Evolutionary conservation across 163 green algal species (phyloP).

Genomic region (Prototheca stagnorum): DNA sequence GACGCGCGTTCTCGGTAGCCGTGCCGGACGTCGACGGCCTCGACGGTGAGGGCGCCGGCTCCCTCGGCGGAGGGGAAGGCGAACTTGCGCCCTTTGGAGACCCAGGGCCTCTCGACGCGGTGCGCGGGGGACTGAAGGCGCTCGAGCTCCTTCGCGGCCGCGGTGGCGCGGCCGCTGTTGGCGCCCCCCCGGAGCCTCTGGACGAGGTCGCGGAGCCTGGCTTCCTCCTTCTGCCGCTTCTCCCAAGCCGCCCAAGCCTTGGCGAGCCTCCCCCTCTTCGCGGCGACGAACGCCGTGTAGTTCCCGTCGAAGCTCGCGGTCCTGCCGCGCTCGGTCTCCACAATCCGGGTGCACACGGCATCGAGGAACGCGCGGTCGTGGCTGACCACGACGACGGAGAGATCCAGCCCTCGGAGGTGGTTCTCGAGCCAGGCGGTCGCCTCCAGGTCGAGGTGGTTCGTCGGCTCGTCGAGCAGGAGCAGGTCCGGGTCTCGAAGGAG

Average conservation of each 20-base stretch:
- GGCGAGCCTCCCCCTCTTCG: conserved; percentile 49
- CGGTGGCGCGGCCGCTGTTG: conserved; percentile 54
- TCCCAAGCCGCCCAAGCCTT: conserved; percentile 78
- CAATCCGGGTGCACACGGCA: conserved; percentile 81
- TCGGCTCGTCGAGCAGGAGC: conserved; percentile 71
- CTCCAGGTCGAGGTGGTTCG: conserved; percentile 89
- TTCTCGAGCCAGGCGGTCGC: conserved; percentile 94
- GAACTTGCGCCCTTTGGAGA: conserved; percentile 44
- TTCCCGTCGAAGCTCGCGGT: conserved; percentile 74
- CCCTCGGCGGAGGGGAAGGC: conserved; percentile 45
- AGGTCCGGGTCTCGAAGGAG: conserved; percentile 73
- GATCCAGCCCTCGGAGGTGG: conserved; percentile 67
- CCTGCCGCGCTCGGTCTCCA: conserved; percentile 87
- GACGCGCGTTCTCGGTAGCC: too few relatives aligned
- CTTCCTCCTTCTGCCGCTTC: conserved; percentile 94
- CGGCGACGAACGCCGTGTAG: conserved; percentile 60
- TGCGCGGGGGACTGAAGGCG: conserved; percentile 53
- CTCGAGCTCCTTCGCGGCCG: conserved; percentile 76
- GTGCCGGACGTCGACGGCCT: conserved; percentile 65
- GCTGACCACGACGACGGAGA: conserved; percentile 94
- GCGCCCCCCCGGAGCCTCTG: conserved; percentile 59
- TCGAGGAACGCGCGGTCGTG: conserved; percentile 98
- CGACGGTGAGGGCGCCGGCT: conserved; percentile 70
- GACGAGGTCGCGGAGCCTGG: conserved; percentile 60
- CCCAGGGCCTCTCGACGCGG: conserved; percentile 85